Evolutionary conservation across 2,329 filamentous ascomycete genomes (phyloP), one percentile per base, ranked within the genome.

Genomic region (Teratosphaeria nubilosa): DNA sequence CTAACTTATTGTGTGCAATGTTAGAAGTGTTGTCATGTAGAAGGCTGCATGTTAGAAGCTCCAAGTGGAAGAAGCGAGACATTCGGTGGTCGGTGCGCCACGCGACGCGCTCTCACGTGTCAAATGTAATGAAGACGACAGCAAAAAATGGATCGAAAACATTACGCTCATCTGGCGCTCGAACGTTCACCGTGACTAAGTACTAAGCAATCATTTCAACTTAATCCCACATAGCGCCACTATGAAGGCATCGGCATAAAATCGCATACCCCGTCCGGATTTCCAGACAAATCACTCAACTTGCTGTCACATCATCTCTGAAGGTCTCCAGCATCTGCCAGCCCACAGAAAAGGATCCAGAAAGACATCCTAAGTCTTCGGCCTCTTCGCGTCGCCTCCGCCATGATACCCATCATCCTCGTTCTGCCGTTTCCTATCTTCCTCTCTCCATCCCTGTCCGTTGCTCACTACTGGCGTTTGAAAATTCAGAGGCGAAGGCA

Each of bases 401-500:
- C 59, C 63, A 48, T 48, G 41, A 37, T 48, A 61, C 11, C 58
- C 59, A 69, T 74, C 66, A 72, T 75, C 63, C 72, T 72, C 66
- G 31, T 56, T 65, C 54, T 56, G 61, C 55, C 60, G 57, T 50
- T 74, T 72, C 53, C 74, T 69, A 51, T 76, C 74, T 53, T 77
- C 75, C 52, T 74, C 73, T 56, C 72, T 69, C 66, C 77, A 78
- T 57, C 74, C 73, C 24, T 72, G 71, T 27, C 76, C 76, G 45
- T 68, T 68, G 51, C 70, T 75, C n/a, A 70, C 75, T 14, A 79
- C 70, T 1, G 94, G 94, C 1, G 94, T 97, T 34, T 90, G 88
- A 73, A 96, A 96, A 60, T 91, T 95, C 63, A 97, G 76, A 10
- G 94, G 94, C 70, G 91, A 96, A 0, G 91, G 91, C 54, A 97